phyloP scores from a whole-genome alignment of 1,139 yeast genomes.

The Geotrichum reessii region DNA sequence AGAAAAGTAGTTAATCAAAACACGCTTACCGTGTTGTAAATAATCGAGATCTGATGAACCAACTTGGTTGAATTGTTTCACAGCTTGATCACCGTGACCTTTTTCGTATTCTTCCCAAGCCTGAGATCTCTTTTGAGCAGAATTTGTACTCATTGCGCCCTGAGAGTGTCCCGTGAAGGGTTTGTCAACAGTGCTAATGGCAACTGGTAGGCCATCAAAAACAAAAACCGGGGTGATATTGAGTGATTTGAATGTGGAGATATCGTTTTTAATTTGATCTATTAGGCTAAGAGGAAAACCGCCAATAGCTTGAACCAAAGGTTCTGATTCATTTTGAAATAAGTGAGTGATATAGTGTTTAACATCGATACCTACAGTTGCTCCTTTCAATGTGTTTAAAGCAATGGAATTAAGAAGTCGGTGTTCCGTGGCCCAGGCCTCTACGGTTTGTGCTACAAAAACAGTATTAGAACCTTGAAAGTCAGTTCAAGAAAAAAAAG shows the following conservation, averaged over 20 bases:
- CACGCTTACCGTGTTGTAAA: slow-evolving; percentile 38
- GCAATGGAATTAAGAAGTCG: slow-evolving; percentile 59
- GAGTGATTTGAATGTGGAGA: slow-evolving; percentile 53
- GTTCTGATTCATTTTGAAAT: slow-evolving; percentile 64
- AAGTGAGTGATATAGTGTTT: slow-evolving; percentile 42
- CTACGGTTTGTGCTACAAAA: slow-evolving; percentile 15
- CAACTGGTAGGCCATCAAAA: slow-evolving; percentile 49
- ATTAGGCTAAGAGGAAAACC: slow-evolving; percentile 69
- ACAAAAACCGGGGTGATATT: slow-evolving; percentile 74
- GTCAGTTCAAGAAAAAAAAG: neutral
- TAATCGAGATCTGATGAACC: slow-evolving; percentile 22
- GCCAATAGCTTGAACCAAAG: slow-evolving; percentile 71
- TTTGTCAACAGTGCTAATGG: slow-evolving; percentile 22
- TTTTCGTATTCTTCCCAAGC: slow-evolving; percentile 38
- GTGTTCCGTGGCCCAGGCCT: slow-evolving; percentile 45
- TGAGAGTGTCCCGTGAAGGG: slow-evolving; percentile 21
- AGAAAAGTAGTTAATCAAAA: slow-evolving; percentile 53
- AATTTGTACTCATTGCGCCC: slow-evolving; percentile 31
- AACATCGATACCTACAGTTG: slow-evolving; percentile 79
- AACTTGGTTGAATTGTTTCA: slow-evolving; percentile 31
- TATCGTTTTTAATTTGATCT: slow-evolving; percentile 52
- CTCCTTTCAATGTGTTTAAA: slow-evolving; percentile 58
- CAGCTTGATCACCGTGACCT: slow-evolving; percentile 36
- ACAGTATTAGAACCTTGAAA: neutral
- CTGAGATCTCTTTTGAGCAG: slow-evolving; percentile 28